Base-by-base conservation (phyloP, 441 rosid genomes). In the Pelargonium cotyledonis region DNA sequence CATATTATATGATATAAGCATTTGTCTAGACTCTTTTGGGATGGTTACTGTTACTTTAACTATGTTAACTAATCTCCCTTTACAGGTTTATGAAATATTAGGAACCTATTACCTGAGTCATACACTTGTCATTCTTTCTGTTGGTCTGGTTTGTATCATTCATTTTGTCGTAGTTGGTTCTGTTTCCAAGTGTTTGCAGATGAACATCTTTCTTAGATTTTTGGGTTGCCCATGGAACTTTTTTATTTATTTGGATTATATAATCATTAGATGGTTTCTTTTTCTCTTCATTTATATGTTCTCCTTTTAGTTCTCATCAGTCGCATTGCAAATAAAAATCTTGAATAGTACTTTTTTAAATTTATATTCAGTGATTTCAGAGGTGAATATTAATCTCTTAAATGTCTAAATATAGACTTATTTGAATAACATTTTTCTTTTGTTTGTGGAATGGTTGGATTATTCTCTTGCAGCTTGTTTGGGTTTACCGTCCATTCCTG, bases 381-480 rank as follows among this genome's bases (percentile, higher is more conserved):
- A 18, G 19, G 58, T 53, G 58, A 53, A 53, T 53, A 14, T n/a
- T 55, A 15, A 6, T 55, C 9, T 55, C 5, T 55, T 19, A 15
- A 18, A n/a, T 55, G 8, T 55, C 7, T 35, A 35, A 55, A 43
- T 9, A 12, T 65, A 15, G 68, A 18, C 38, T 35, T 43, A 35
- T 67, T 70, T 67, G 63, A n/a, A 12, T 35, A 16, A 14, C 49
- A 53, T 19, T 60, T 61, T 40, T 51, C 51, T 41, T 46, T 40
- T 69, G 26, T 70, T 57, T 18, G 55, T 72, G 65, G 73, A 66
- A 69, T 35, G 53, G 66, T 66, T 75, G 63, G 46, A 23, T 75
- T n/a, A 76, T 64, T 46, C 66, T 67, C 51, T 73, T 86, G 90
- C 91, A 95, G 98, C 80, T 67, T 90, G 99, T 76, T 83, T 92